These are phyloP conservation scores for Aspergillus conjunctus DNA, from an alignment of 495 filamentous ascomycete species.

Conservation along the genomic window DNA sequence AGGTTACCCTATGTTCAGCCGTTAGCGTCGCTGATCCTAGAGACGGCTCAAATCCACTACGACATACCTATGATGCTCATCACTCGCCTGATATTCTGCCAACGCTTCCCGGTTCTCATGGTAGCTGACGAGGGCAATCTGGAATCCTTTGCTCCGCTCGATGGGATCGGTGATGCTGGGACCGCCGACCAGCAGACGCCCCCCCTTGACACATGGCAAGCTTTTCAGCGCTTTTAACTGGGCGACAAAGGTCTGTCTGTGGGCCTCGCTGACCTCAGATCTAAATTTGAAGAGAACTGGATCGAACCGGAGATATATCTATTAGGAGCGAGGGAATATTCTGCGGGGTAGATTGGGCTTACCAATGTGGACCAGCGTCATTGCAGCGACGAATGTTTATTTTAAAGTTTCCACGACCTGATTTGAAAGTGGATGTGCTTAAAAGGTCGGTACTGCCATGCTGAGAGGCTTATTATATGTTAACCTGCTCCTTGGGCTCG, in stretches of 20 bases:
- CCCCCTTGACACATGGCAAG: slow-evolving; percentile 42
- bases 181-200: slow-evolving; percentile 47
- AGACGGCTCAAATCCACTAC: neutral
- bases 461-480: too few species aligned
- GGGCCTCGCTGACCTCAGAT: slow-evolving; percentile 31
- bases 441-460: neutral
- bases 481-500: too few species aligned
- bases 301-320: neutral
- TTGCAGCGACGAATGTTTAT: slow-evolving; percentile 15
- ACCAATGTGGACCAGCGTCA: slow-evolving; percentile 44
- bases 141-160: slow-evolving; percentile 50
- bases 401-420: too few species aligned
- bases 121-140: slow-evolving; percentile 49
- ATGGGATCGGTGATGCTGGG: slow-evolving; percentile 49
- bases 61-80: slow-evolving; percentile 47
- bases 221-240: slow-evolving; percentile 47
- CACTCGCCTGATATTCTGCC: slow-evolving; percentile 50
- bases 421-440: neutral
- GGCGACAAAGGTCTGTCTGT: slow-evolving; percentile 42
- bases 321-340: too few species aligned
- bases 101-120: slow-evolving; percentile 44
- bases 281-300: slow-evolving; percentile 52
- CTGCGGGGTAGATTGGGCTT: slow-evolving; percentile 7
- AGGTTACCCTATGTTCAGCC: slow-evolving; percentile 35
- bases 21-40: neutral